phyloP scores from a whole-genome alignment of 345 rosid species.

The Arabidopsis thaliana region DNA sequence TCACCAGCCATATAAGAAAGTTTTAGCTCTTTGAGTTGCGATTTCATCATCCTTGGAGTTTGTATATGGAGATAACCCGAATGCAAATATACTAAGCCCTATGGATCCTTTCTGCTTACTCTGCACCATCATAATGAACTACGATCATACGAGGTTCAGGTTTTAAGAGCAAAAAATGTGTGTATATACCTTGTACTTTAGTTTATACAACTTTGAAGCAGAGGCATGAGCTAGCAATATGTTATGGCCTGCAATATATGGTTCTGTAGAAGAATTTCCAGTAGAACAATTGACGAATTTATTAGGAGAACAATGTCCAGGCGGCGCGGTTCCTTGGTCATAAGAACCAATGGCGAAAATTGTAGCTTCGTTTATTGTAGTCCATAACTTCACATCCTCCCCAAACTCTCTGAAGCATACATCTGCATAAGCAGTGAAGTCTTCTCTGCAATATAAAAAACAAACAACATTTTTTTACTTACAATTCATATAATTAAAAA shows the following conservation, averaged over 20 bases:
- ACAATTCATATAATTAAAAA: neutral
- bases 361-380: conserved; percentile 74
- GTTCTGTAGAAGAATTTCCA: conserved; percentile 79
- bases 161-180: neutral
- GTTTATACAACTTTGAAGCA: conserved; percentile 58
- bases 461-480: neutral
- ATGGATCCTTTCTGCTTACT: conserved; percentile 56
- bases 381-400: conserved; percentile 64
- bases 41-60: conserved; percentile 53
- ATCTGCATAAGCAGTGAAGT: conserved; percentile 75
- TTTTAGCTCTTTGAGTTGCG: conserved; percentile 54
- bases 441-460: conserved; percentile 58
- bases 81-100: conserved; percentile 52
- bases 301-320: conserved; percentile 53
- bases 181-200: conserved; percentile 57
- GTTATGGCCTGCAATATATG: conserved; percentile 67
- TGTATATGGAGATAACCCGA: conserved; percentile 52
- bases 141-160: neutral
- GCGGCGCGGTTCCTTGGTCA: conserved; percentile 45
- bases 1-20: conserved; percentile 60
- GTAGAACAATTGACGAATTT: conserved; percentile 37
- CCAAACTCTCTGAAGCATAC: conserved; percentile 84
- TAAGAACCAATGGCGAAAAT: conserved; percentile 45
- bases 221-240: conserved; percentile 74
- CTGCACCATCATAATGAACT: conserved; percentile 42